A percentile compares a stretch with the other conserved stretches of the same genome.
phyloP scores from a whole-genome alignment of 352 stramenopile genomes.

The Elongisporangium senticosum region DNA sequence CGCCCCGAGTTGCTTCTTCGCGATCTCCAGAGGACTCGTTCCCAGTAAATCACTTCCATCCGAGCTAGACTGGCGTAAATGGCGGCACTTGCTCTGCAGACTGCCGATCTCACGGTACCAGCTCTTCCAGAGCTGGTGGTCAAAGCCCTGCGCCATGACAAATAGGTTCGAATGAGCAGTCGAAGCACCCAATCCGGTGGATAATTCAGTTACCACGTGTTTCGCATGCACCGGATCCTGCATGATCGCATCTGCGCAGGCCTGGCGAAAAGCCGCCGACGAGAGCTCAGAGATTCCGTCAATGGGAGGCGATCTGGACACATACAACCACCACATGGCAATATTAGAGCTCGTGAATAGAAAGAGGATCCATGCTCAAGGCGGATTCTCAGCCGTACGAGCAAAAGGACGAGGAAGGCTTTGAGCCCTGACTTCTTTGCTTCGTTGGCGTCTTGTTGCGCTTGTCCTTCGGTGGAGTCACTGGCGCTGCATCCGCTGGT shows the following conservation, averaged over 20 bases:
- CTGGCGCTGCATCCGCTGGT: not conserved
- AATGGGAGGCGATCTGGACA: not conserved
- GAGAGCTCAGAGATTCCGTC: not conserved
- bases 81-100: constrained; percentile 13
- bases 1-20: not conserved
- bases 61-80: not conserved
- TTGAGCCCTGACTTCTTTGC: not conserved
- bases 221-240: constrained; percentile 22
- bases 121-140: constrained; percentile 52
- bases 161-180: not conserved
- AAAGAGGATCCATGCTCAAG: not conserved
- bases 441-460: not conserved
- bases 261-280: constrained; percentile 14
- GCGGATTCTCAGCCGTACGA: not conserved
- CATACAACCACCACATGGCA: not conserved
- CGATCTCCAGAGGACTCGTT: constrained; percentile 7
- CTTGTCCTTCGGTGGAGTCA: not conserved
- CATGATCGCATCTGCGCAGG: constrained; percentile 33
- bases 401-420: not conserved
- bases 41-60: constrained; percentile 1
- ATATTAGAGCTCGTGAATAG: not conserved
- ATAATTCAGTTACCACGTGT: constrained; percentile 21
- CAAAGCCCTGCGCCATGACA: constrained; percentile 25
- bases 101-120: constrained; percentile 56
- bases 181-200: not conserved